Conservation (phyloP, 2,329 filamentous ascomycete species). For the Kalaharituber pfeilii region DNA sequence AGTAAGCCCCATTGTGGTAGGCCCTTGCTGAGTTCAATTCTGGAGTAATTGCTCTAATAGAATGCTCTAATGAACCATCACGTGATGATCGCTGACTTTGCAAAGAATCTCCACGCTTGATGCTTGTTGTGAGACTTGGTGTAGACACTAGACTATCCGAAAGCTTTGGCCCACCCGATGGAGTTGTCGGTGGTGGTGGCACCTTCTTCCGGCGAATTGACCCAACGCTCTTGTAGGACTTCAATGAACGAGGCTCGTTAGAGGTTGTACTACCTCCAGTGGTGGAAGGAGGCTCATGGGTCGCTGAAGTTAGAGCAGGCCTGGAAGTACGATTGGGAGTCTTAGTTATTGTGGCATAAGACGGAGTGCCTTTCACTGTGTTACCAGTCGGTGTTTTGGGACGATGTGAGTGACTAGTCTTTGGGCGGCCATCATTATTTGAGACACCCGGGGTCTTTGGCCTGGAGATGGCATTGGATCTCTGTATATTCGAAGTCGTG, state of each 20-base stretch:
- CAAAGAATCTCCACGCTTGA: not conserved
- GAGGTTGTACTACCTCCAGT: slow-evolving; percentile 6
- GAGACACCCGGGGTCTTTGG: not conserved
- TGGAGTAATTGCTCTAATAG: not conserved
- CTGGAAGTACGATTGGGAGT: slow-evolving; percentile 9
- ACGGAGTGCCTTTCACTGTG: not conserved
- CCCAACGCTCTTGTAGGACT: slow-evolving; percentile 2
- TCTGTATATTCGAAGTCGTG: not conserved
- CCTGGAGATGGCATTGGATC: not conserved
- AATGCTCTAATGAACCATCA: not conserved
- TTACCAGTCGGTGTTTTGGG: not conserved
- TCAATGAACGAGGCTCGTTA: slow-evolving; percentile 1
- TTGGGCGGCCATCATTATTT: not conserved
- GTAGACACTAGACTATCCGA: not conserved
- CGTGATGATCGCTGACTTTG: not conserved
- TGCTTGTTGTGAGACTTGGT: not conserved
- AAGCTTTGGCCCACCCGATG: not conserved
- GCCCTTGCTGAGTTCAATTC: not conserved
- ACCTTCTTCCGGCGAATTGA: slow-evolving; percentile 1
- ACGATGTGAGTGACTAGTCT: not conserved
- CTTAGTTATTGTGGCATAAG: slow-evolving; percentile 6
- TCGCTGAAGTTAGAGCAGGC: not conserved
- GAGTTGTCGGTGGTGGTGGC: not conserved
- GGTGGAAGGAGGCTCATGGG: not conserved
- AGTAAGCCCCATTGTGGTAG: not conserved